Evolutionary conservation across 371 early-diverging fungal species (phyloP), one percentile per base, ranked within the genome.

Genomic region (Mucor circinelloides): DNA sequence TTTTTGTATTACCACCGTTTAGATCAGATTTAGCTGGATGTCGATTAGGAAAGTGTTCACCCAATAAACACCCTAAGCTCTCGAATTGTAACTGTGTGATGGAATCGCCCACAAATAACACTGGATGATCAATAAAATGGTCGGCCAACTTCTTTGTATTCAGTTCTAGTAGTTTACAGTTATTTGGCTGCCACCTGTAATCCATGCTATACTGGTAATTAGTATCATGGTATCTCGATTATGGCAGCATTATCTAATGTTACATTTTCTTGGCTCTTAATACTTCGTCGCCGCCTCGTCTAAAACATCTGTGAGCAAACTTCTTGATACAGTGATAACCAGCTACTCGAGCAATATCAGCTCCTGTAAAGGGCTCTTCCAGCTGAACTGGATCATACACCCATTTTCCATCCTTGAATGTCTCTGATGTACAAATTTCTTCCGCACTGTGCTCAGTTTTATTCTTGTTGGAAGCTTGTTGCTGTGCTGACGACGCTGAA

Each of bases 21-120:
- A 76, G 23, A 12, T 36, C 59, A 59, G 50, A 68, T 58, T 48
- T 68, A 15, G 21, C 46, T 9, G 54, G 61, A 31, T 63, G 72
- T 65, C 69, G 60, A 55, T 65, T 64, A 1, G 42, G 40, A 12
- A 77, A 40, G 23, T 72, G 44, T 12, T 76, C 36, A 3, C 83
- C 83, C 21, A 80, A 44, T 31, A 80, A 44, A 42, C 83, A 83
- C 7, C 68, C 66, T 56, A 83, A 36, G 40, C 81, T 83, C 40
- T 83, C 83, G n/a, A 63, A 83, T 59, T 78, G 79, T 21, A 83
- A 59, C 48, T 83, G 81, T 44, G 79, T 80, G 52, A 83, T 83
- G 2, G 81, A 80, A 48, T 83, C 83, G 9, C 83, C 83, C 1
- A 83, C 75, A 27, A 83, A 74, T 8, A 83, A 56, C 3, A 83